Conservation (phyloP, 495 filamentous ascomycete species). For the Annulohypoxylon moriforme region DNA sequence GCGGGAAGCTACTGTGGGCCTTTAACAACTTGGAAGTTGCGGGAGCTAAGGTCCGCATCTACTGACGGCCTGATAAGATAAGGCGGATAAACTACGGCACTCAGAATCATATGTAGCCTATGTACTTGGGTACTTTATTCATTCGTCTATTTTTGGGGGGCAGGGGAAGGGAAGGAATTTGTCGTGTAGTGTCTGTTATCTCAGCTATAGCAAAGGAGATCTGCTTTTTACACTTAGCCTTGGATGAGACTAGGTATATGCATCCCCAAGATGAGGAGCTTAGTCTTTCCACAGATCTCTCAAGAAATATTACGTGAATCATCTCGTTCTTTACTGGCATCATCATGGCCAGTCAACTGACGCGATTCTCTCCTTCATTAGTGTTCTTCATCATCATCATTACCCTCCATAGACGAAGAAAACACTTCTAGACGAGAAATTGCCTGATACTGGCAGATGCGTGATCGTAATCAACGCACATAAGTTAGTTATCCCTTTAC, state of each 20-base stretch:
- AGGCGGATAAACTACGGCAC: conserved; percentile 11
- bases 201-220: conserved; percentile 12
- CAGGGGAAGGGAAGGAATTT: not conserved
- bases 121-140: not conserved
- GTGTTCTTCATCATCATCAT: conserved; percentile 18
- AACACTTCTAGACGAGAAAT: conserved; percentile 15
- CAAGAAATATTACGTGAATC: conserved; percentile 23
- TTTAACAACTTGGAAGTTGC: not conserved
- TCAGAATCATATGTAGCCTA: not conserved
- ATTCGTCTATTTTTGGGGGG: not conserved
- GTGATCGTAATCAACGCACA: not conserved
- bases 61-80: conserved; percentile 27
- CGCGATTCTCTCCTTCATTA: conserved; percentile 1
- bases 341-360: conserved; percentile 4
- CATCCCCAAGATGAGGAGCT: conserved; percentile 9
- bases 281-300: conserved; percentile 26
- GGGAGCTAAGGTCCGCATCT: not conserved
- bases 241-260: conserved; percentile 24
- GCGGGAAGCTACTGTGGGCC: conserved; percentile 25
- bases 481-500: not conserved
- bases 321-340: conserved; percentile 4
- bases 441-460: conserved; percentile 5
- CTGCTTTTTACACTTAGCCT: conserved; percentile 21
- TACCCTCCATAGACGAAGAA: not conserved
- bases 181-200: not conserved